Base-by-base conservation (phyloP, 1,139 yeast genomes). In the Protomyces pachydermus region DNA sequence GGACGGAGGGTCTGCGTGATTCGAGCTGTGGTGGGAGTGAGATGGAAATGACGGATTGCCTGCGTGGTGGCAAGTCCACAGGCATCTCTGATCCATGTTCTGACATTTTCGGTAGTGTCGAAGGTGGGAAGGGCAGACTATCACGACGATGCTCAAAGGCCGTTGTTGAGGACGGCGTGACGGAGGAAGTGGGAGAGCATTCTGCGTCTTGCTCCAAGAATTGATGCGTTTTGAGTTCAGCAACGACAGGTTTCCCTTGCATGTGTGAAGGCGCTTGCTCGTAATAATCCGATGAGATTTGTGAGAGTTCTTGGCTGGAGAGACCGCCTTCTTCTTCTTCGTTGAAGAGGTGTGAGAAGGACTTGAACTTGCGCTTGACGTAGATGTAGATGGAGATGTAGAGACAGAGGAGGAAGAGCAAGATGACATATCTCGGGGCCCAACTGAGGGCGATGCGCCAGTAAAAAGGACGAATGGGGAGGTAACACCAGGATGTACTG, bases 401-500 rank as follows among this genome's bases (percentile, higher is more conserved):
- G 56, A 89, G 83, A 28, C 81, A 75, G 64, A 88, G 72, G 70
- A 91, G 88, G 39, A 81, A 73, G 14, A 87, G 73, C 67, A 88
- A 80, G 64, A 91, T 82, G 66, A 83, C 74, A 73, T 85, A 90
- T 55, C 97, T 79, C 2, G 96, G 93, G 0, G 84, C 85, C 96
- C 96, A 91, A 68, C 91, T 83, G 61, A 91, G 77, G 0, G 81
- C 91, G 57, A 87, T 73, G 65, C 91, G 79, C 72, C 84, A 86
- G 95, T 95, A 90, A 10, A 81, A 73, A 0, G 95, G 96, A 1
- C 78, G 70, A 62, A 84, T 82, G 0, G 96, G 93, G 62, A 91
- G 77, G 72, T 87, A 90, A 72, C 96, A 86, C 65, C 65, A 61
- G 20, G 53, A 14, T 58, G 54, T 12, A 74, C 75, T 42, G 69